Base-by-base conservation (phyloP, 1,284 basidiomycete species). In the Naganishia cerealis region DNA sequence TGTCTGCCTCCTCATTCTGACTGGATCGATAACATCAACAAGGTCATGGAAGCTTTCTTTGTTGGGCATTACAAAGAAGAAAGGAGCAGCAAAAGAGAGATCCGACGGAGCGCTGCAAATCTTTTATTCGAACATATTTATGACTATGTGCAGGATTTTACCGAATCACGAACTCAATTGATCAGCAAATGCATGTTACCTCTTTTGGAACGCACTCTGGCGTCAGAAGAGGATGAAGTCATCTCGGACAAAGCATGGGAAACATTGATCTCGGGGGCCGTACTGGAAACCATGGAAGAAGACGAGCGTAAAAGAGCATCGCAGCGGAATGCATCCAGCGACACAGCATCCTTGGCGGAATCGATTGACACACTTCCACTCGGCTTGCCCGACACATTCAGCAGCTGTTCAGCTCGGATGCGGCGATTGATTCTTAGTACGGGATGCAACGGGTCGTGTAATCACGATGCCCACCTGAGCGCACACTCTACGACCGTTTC, bases 11-110 rank as follows among this genome's bases (percentile, higher is more conserved):
- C 81, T 40, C 79, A 80, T 12, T 73, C 77, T 0, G 79, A 79
- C 42, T 85, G 84, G 84, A 78, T 83, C 63, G 74, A 76, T 12
- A 82, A 83, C 46, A 79, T 82, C 39, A 77, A 79, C 73, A 78
- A 78, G 21, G 71, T 84, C 36, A 73, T 83, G 65, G 71, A 79
- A 38, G 76, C 79, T 0, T 83, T 83, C 72, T 81, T 78, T 67
- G 57, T 70, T 54, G 29, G 71, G 39, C 53, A 66, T 13, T 40
- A 71, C 43, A 63, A 65, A 55, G 29, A 56, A 4, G 40, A 50
- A 21, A 43, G 9, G 24, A 33, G 21, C 10, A 67, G 10, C 66
- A 69, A 42, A 57, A 66, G 26, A 71, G 71, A 43, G 7, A 78
- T 75, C n/a, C 75, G 75, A 33, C 75, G 69, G 50, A 73, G 75